Percentiles rank a stretch among this genome's conserved stretches.
phyloP scores from a whole-genome alignment of 176 grass and related monocot species.

The Saccharum spontaneum region DNA sequence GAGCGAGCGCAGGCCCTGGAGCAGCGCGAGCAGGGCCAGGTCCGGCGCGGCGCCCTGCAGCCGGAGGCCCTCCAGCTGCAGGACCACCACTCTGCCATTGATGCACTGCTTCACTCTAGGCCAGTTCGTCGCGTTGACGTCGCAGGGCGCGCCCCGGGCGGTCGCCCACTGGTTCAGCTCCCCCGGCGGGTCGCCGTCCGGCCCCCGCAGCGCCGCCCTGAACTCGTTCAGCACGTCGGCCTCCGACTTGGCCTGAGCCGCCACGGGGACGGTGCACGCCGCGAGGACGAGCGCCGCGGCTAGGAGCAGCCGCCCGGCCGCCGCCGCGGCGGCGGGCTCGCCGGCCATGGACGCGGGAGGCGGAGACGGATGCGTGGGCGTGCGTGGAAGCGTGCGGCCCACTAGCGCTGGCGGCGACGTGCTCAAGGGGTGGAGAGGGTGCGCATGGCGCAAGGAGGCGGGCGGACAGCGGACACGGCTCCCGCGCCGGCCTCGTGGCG shows the following conservation, averaged over 20 bases:
- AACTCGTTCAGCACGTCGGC: slow-evolving; percentile 44
- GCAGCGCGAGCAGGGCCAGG: slow-evolving; percentile 28
- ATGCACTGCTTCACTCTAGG: slow-evolving; percentile 19
- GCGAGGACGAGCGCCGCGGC: slow-evolving; percentile 30
- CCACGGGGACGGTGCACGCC: background rate
- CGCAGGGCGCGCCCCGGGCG: background rate
- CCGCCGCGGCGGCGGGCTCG: slow-evolving; percentile 4
- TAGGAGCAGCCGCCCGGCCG: slow-evolving; percentile 26
- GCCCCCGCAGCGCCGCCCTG: slow-evolving; percentile 20
- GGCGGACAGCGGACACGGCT: background rate
- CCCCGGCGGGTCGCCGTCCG: background rate
- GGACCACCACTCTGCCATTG: slow-evolving; percentile 32
- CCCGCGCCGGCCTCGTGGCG: slow-evolving; percentile 2
- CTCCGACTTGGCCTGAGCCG: background rate
- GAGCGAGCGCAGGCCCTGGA: slow-evolving; percentile 60
- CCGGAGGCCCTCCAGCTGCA: slow-evolving; percentile 62
- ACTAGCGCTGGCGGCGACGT: slow-evolving; percentile 22
- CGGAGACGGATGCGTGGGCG: background rate
- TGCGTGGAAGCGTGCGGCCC: slow-evolving; percentile 16
- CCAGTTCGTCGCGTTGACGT: slow-evolving; percentile 12
- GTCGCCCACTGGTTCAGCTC: slow-evolving; percentile 18
- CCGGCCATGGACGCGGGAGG: slow-evolving; percentile 51
- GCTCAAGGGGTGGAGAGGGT: slow-evolving; percentile 17
- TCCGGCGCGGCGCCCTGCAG: slow-evolving; percentile 48
- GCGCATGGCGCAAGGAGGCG: background rate